Conservation (phyloP, 192 early-diverging fungal genomes). For the Chytriomyces hyalinus region DNA sequence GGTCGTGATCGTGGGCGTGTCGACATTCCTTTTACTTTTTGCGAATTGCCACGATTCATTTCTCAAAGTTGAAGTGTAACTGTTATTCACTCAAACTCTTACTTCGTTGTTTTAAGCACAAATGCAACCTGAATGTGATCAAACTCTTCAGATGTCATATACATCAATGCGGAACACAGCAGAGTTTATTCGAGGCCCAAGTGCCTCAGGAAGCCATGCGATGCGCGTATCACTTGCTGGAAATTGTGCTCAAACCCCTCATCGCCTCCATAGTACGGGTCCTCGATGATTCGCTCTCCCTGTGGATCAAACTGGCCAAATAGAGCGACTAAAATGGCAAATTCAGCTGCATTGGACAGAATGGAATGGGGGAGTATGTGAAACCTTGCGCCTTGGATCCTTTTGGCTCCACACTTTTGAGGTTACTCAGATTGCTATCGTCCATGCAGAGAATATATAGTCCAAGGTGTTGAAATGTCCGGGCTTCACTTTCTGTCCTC, state of each 20-base stretch:
- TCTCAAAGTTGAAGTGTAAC: no score
- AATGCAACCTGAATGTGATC: no score
- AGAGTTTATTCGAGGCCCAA: slow-evolving; percentile 46
- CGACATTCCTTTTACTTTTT: no score
- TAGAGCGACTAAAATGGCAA: slow-evolving; percentile 52
- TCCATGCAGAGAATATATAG: slow-evolving; percentile 95
- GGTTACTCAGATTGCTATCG: slow-evolving; percentile 70
- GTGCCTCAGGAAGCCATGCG: slow-evolving; percentile 69
- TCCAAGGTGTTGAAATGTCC: slow-evolving; percentile 77
- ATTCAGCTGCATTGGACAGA: slow-evolving; percentile 8
- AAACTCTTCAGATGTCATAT: no score
- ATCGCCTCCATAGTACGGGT: slow-evolving; percentile 75
- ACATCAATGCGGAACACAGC: no score
- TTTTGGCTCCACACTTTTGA: slow-evolving; percentile 53
- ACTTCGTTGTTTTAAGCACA: no score
- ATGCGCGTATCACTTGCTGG: slow-evolving; percentile 72
- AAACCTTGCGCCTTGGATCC: slow-evolving; percentile 22
- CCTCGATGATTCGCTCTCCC: slow-evolving; percentile 73
- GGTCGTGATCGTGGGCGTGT: background rate
- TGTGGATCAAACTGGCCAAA: slow-evolving; percentile 83
- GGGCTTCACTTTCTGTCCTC: slow-evolving; percentile 71
- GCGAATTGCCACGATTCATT: no score
- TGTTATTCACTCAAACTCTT: no score
- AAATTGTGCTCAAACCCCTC: slow-evolving; percentile 79
- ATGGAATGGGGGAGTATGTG: background rate